Evolutionary conservation across 495 filamentous ascomycete genomes (phyloP).

Genomic region (Aspergillus campestris): DNA sequence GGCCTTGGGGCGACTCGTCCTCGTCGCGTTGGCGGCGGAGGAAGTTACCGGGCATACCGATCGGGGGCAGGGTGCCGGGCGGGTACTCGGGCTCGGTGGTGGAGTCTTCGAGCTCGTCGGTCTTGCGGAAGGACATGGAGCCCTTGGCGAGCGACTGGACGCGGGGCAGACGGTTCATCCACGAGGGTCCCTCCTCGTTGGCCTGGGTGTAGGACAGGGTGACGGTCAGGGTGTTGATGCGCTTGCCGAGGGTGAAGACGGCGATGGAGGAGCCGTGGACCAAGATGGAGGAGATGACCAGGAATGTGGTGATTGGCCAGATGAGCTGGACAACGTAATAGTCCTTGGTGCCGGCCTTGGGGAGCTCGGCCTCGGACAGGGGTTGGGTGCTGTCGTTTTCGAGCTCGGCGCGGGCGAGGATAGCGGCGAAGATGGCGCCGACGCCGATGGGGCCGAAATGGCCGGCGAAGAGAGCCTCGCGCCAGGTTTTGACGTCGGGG

Average conservation of each 20-base stretch:
- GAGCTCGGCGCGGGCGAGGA: constrained; percentile 82
- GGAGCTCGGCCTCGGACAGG: constrained; percentile 53
- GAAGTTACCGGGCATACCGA: constrained; percentile 70
- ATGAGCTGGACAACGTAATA: constrained; percentile 71
- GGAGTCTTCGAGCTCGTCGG: constrained; percentile 43
- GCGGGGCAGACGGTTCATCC: constrained; percentile 91
- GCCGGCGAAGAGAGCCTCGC: constrained; percentile 93
- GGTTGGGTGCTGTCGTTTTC: constrained; percentile 68
- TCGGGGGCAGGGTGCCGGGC: constrained; percentile 71
- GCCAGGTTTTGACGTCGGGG: constrained; percentile 97
- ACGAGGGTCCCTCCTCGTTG: constrained; percentile 80
- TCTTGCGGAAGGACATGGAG: constrained; percentile 72
- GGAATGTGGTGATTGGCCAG: constrained; percentile 92
- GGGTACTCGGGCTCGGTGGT: constrained; percentile 59
- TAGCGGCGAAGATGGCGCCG: constrained; percentile 91
- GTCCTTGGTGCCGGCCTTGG: constrained; percentile 40
- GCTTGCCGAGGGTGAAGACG: constrained; percentile 96
- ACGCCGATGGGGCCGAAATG: constrained; percentile 99
- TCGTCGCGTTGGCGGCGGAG: constrained; percentile 74
- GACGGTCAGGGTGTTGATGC: constrained; percentile 91
- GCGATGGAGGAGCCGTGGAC: constrained; percentile 97
- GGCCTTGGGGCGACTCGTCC: constrained; percentile 48
- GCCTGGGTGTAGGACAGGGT: constrained; percentile 92
- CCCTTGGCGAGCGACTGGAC: constrained; percentile 72
- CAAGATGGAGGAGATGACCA: constrained; percentile 89